Percentiles rank a stretch among this genome's conserved stretches.
Conservation (phyloP, 805 yeast genomes). For the Nakazawaea ambrosiae region DNA sequence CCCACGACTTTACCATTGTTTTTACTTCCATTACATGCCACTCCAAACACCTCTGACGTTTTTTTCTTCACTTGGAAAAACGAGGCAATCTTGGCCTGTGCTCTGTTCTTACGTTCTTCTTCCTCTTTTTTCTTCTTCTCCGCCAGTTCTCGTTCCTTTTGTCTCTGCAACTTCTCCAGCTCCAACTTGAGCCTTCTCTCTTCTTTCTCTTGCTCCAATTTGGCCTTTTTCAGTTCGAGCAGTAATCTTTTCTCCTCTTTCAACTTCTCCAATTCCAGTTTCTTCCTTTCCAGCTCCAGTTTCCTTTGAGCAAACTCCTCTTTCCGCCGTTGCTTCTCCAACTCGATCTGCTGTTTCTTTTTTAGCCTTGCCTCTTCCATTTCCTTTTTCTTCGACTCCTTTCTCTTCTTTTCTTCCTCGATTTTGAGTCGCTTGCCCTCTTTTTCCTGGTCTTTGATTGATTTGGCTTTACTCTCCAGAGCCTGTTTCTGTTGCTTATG, state of each 20-base stretch:
- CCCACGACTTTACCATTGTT: no score
- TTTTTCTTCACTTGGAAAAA: slow-evolving; percentile 24
- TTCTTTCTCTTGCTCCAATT: slow-evolving; percentile 19
- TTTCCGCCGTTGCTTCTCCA: slow-evolving; percentile 22
- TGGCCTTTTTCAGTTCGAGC: slow-evolving; percentile 17
- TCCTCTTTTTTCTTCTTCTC: slow-evolving; percentile 12
- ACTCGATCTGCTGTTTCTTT: slow-evolving; percentile 17
- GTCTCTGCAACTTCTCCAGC: slow-evolving; percentile 21
- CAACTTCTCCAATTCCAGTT: slow-evolving; percentile 25
- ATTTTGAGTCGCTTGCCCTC: slow-evolving; percentile 1
- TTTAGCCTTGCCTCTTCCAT: slow-evolving; percentile 15
- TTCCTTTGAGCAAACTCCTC: slow-evolving; percentile 15
- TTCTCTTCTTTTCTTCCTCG: slow-evolving; percentile 21
- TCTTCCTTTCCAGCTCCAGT: slow-evolving; percentile 23
- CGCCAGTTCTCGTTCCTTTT: slow-evolving; percentile 16
- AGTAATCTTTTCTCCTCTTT: slow-evolving; percentile 15
- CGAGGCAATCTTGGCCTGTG: slow-evolving; percentile 23
- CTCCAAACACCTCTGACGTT: no score
- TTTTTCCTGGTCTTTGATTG: slow-evolving; percentile 3
- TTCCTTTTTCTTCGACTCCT: slow-evolving; percentile 10
- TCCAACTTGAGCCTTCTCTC: slow-evolving; percentile 28
- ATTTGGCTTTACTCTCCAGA: neutral
- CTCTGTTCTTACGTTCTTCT: slow-evolving; percentile 11
- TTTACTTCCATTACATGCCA: no score
- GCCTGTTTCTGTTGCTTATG: slow-evolving; percentile 2